Conservation (phyloP, 106 monocot species). For the Allium sativum region DNA sequence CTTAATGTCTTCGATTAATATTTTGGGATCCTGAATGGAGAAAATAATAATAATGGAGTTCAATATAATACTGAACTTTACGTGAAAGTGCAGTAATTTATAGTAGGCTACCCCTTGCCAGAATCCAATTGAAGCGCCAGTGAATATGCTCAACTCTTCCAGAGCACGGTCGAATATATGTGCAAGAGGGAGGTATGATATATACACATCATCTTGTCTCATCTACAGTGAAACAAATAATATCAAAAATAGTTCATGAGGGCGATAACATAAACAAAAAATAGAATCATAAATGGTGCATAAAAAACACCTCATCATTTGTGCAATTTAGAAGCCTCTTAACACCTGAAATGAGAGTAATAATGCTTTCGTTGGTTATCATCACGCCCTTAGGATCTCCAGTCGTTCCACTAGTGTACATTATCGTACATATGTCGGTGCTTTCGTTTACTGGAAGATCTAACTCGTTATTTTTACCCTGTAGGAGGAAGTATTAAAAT, state of each 20-base stretch:
- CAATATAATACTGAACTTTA: background rate
- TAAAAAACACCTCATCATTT: conserved; percentile 42
- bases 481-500: background rate
- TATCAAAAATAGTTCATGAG: background rate
- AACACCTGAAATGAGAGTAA: conserved; percentile 59
- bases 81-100: background rate
- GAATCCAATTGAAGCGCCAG: conserved; percentile 91
- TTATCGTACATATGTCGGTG: conserved; percentile 83
- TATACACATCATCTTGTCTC: conserved; percentile 51
- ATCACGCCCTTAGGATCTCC: conserved; percentile 96
- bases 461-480: conserved; percentile 56
- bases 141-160: conserved; percentile 76
- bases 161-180: conserved; percentile 95
- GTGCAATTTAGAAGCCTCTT: conserved; percentile 25
- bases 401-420: conserved; percentile 99
- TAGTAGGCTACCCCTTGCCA: conserved; percentile 73
- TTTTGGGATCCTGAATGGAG: conserved; percentile 62
- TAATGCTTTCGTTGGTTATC: conserved; percentile 77
- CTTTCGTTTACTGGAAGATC: conserved; percentile 56
- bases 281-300: background rate
- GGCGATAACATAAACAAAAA: background rate
- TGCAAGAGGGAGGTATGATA: conserved; percentile 93
- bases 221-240: conserved; percentile 29
- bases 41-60: background rate
- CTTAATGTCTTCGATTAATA: conserved; percentile 76